These are phyloP conservation scores for Fusarium guadeloupense DNA, from an alignment of 2,329 filamentous ascomycete genomes.

Conservation along the genomic window DNA sequence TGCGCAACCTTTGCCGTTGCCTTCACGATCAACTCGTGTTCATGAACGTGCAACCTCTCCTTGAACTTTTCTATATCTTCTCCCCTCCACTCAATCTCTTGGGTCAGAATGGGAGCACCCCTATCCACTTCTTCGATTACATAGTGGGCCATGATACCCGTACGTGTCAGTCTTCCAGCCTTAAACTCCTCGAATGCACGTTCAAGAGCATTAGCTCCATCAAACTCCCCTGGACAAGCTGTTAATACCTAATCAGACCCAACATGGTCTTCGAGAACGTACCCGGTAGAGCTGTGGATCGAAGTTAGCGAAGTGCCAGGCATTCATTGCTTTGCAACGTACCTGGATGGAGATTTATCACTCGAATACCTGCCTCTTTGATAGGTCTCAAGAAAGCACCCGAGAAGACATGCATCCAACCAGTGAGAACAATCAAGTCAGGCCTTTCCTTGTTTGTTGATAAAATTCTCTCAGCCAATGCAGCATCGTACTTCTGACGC, in stretches of 20 bases:
- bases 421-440: slow-evolving; percentile 81
- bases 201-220: slow-evolving; percentile 80
- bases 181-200: slow-evolving; percentile 79
- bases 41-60: slow-evolving; percentile 76
- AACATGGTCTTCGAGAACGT: slow-evolving; percentile 40
- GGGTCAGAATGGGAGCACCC: slow-evolving; percentile 75
- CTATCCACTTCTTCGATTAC: slow-evolving; percentile 83
- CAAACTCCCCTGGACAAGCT: slow-evolving; percentile 67
- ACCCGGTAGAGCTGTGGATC: slow-evolving; percentile 64
- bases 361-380: slow-evolving; percentile 66
- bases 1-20: slow-evolving; percentile 65
- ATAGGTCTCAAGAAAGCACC: slow-evolving; percentile 75
- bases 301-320: too few species aligned
- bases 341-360: slow-evolving; percentile 83
- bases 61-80: slow-evolving; percentile 74
- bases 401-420: slow-evolving; percentile 88
- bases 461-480: slow-evolving; percentile 74
- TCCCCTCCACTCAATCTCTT: slow-evolving; percentile 73
- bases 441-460: slow-evolving; percentile 62
- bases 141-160: slow-evolving; percentile 91
- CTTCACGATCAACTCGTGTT: slow-evolving; percentile 82
- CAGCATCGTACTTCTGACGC: slow-evolving; percentile 78
- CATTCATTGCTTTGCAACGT: too few species aligned
- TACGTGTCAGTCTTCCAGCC: slow-evolving; percentile 71
- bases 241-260: slow-evolving; percentile 50